Evolutionary conservation across 345 rosid species (phyloP), one percentile per base, ranked within the genome.

Genomic region (Eucalyptus viminalis): DNA sequence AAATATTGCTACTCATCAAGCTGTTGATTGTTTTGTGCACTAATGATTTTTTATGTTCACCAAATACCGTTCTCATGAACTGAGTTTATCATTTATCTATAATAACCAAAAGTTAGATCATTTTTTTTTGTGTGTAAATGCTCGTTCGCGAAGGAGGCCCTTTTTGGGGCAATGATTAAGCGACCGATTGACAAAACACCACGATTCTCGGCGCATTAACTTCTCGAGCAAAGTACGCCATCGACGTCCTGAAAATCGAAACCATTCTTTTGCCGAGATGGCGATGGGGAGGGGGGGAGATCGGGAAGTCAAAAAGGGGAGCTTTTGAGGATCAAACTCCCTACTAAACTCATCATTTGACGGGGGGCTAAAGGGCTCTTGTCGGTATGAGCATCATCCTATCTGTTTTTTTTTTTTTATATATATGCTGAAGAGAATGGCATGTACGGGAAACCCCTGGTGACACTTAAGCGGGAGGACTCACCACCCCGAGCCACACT

Each of bases 1-100:
- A 62, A 62, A 13, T 62, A 29, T 29, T 4, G 4, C 31, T 62
- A 62, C 69, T 13, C 34, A 6, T 13, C 9, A 62, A 27, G 2
- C 1, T n/a, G 2, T 65, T 13, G 5, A n/a, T 29, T 14, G 2
- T 29, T 65, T 2, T 14, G 2, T n/a, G 0, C 11, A 65, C 15
- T 0, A n/a, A 14, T 29, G 37, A 65, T 29, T 7, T 65, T 6
- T 4, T 13, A 14, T 62, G 5, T 62, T 62, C 34, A 62, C 3
- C 0, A 13, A 62, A 13, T 0, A 24, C 8, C 14, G 1, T 29
- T 62, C 7, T 27, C 31, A 13, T 60, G 1, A 13, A 60, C 4
- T 27, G 3, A 60, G 2, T 60, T 13, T 27, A 60, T 60, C 31
- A 13, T 29, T 60, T 60, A 29, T 60, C 29, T 25, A 56, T 22